A percentile compares a stretch with the other conserved stretches of the same genome.
Evolutionary conservation across 2,329 filamentous ascomycete genomes (phyloP).

Genomic region (Penicillium corylophilum): DNA sequence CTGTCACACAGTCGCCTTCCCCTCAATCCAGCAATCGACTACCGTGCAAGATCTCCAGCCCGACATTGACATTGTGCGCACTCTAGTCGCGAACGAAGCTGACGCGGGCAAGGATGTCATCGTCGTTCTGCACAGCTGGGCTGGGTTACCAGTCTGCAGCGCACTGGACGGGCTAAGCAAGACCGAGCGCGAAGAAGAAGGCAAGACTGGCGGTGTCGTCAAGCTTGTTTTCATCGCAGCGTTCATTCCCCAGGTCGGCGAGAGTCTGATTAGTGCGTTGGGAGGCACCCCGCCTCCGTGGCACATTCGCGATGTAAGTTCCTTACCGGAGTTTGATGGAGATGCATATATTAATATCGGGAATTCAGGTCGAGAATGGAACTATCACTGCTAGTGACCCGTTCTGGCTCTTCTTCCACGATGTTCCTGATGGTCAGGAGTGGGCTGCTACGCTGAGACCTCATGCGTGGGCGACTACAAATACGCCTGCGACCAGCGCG

Average conservation of each 20-base stretch:
- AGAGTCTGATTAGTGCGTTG: constrained; percentile 32
- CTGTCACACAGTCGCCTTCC: constrained; percentile 27
- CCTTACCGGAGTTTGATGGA: neutral
- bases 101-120: constrained; percentile 31
- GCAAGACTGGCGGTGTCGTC: constrained; percentile 34
- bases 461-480: constrained; percentile 32
- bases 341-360: neutral
- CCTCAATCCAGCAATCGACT: constrained; percentile 28
- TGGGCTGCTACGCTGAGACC: constrained; percentile 31
- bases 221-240: constrained; percentile 35
- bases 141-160: constrained; percentile 38
- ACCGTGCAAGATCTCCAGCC: constrained; percentile 25
- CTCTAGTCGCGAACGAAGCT: constrained; percentile 30
- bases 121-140: constrained; percentile 38
- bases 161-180: constrained; percentile 34
- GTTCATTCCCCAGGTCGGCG: constrained; percentile 33
- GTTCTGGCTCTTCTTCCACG: constrained; percentile 31
- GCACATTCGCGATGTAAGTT: constrained; percentile 32
- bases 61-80: constrained; percentile 33
- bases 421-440: constrained; percentile 28
- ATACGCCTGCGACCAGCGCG: constrained; percentile 24
- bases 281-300: constrained; percentile 29
- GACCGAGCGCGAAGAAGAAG: constrained; percentile 24
- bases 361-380: constrained; percentile 18
- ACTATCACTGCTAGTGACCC: constrained; percentile 29